Base-by-base conservation (phyloP, 371 early-diverging fungal genomes). In the Globomyces sp. region DNA sequence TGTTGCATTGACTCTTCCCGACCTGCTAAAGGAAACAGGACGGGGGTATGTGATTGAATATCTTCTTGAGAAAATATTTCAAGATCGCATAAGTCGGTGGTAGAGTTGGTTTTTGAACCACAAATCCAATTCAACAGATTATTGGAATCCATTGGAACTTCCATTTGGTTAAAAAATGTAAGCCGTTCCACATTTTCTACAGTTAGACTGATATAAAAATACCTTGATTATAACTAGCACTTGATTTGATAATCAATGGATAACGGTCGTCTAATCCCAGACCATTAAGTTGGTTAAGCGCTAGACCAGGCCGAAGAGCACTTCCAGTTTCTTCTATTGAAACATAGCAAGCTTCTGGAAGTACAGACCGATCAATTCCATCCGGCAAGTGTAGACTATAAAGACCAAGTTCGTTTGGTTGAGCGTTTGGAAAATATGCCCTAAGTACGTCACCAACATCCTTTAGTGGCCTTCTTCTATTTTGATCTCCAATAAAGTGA, bases 401-500 rank as follows among this genome's bases (percentile, higher is more conserved):
- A n/a, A n/a, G n/a, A n/a, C n/a, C n/a, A 11, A 46, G 47, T 46
- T 8, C 8, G 8, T 46, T 11, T 11, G 46, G 46, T 46, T 4
- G 11, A 46, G 46, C 11, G 6, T 46, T 11, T 4, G 46, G 6
- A 46, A 46, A 8, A 8, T 8, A 5, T 46, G 8, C 5, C 47
- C 47, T n/a, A n/a, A 46, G 11, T 11, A 46, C 11, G 4, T 46
- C 4, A 46, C 46, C 46, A 46, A 46, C 46, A 11, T 46, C 11
- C 46, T 6, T 6, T 11, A n/a, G n/a, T n/a, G n/a, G n/a, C 46
- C 63, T 53, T 41, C 57, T 1, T 11, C 55, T 9, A n/a, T 44
- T 61, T 11, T 11, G 10, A 10, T 58, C 63, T 6, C 57, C 55
- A 36, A 63, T 11, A 61, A 57, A 63, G 63, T 63, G 63, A 10